Evolutionary conservation across 768 basidiomycete species (phyloP).

Genomic region (Suillus spraguei): DNA sequence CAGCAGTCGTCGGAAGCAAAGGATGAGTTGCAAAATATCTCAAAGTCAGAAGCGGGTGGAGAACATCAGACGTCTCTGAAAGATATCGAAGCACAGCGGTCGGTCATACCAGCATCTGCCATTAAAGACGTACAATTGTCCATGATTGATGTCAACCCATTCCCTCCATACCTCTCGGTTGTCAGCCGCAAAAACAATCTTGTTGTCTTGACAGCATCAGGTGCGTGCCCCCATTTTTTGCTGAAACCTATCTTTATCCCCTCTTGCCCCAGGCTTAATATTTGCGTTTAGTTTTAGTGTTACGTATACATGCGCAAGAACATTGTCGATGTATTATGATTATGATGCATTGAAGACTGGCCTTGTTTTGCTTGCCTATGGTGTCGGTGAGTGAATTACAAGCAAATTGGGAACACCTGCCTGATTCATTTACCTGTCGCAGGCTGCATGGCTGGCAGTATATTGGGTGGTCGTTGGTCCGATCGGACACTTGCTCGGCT

Average conservation of each 20-base stretch:
- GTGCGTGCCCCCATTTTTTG: conserved; percentile 18
- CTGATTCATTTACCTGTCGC: conserved; percentile 3
- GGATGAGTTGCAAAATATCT: conserved; percentile 17
- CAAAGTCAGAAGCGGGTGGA: conserved; percentile 7
- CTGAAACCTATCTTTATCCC: conserved; percentile 8
- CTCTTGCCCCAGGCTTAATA: conserved; percentile 51
- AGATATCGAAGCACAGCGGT: conserved; percentile 25
- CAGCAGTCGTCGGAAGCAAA: conserved; percentile 20
- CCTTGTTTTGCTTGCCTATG: conserved; percentile 73
- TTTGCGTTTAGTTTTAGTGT: conserved; percentile 74
- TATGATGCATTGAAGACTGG: conserved; percentile 76
- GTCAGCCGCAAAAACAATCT: conserved; percentile 69
- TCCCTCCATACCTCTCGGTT: conserved; percentile 61
- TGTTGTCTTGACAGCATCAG: conserved; percentile 47
- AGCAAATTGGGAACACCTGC: neutral
- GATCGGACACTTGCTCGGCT: conserved; percentile 48
- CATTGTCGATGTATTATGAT: conserved; percentile 61
- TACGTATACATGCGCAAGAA: conserved; percentile 73
- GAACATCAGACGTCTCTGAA: conserved; percentile 12
- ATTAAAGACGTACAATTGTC: conserved; percentile 50
- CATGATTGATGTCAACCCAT: conserved; percentile 70
- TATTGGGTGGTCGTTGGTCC: conserved; percentile 61
- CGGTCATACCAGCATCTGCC: conserved; percentile 17
- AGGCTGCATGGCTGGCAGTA: conserved; percentile 54
- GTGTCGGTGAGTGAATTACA: conserved; percentile 48